Evolutionary conservation across 768 basidiomycete species (phyloP), one percentile per base, ranked within the genome.

Genomic region (Tricholoma furcatifolium): DNA sequence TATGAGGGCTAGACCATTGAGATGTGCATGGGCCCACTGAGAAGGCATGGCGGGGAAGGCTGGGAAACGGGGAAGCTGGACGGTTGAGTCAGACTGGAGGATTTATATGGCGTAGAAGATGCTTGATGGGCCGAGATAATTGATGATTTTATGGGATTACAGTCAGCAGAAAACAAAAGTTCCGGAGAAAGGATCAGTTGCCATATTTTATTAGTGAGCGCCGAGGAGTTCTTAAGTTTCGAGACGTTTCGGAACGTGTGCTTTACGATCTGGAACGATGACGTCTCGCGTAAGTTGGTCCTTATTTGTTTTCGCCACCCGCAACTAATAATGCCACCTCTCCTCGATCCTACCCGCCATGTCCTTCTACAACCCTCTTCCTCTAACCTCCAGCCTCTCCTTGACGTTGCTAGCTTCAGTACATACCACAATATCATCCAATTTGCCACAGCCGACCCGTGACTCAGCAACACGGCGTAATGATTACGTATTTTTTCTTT

Each of bases 291-390:
- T 24, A 43, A 35, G 47, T 53, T 50, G 51, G 47, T 35, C 51
- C 41, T 49, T 59, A 47, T 59, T 59, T 53, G 54, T 43, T 47
- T 47, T 14, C 24, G 31, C 30, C 51, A 38, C 35, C 56, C 49
- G 42, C 38, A 44, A 47, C 42, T 44, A 58, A 54, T 51, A 58
- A 2, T 17, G 12, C 12, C 17, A 21, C 14, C 18, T 18, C 31
- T 34, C 27, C 27, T 38, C 31, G n/a, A 38, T 6, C 18, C 24
- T 12, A 5, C 10, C 15, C n/a, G n/a, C 15, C 17, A 7, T 27
- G 27, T 27, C 27, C 27, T 27, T 27, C 4, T 27, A 27, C 27
- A 27, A 27, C 27, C 4, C 27, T 7, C 17, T 2, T 39, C 15
- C 38, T 39, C 12, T 8, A 3, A 7, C 7, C 27, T 27, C 27